A percentile compares a stretch with the other conserved stretches of the same genome.
Conservation (phyloP, 495 filamentous ascomycete species). For the Penicillium bovifimosum region DNA sequence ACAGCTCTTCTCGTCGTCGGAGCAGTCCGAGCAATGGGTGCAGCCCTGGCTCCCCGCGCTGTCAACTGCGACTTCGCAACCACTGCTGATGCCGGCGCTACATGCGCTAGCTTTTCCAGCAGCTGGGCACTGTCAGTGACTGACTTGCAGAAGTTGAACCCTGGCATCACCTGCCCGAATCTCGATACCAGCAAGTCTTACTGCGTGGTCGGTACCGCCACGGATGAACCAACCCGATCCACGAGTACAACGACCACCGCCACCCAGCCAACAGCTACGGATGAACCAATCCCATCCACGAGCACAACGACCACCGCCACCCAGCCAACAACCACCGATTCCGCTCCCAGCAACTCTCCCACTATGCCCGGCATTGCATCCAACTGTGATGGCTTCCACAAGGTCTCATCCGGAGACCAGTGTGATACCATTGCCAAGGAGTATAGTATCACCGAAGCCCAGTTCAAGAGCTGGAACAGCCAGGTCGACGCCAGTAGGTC, state of each 20-base stretch:
- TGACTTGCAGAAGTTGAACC: conserved; percentile 10
- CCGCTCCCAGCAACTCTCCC: conserved; percentile 17
- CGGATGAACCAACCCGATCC: not conserved
- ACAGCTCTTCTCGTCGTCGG: too few relatives aligned
- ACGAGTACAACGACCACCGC: conserved; percentile 8
- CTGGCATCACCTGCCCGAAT: conserved; percentile 11
- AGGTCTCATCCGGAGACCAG: conserved; percentile 22
- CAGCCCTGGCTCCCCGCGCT: conserved; percentile 2
- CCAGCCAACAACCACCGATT: conserved; percentile 4
- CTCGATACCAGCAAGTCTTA: conserved; percentile 9
- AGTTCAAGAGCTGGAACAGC: conserved; percentile 29
- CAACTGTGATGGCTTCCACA: conserved; percentile 32
- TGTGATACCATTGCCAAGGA: conserved; percentile 25
- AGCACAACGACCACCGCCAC: conserved; percentile 5
- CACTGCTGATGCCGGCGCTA: conserved; percentile 4
- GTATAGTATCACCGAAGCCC: conserved; percentile 23
- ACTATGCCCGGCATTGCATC: conserved; percentile 27
- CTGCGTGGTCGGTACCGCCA: conserved; percentile 13
- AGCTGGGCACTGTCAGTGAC: conserved; percentile 6
- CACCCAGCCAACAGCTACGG: conserved; percentile 3
- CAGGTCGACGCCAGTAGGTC: conserved; percentile 5
- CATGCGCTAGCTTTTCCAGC: conserved; percentile 11
- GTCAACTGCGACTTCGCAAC: conserved; percentile 9
- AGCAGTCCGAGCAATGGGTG: too few relatives aligned
- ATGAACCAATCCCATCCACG: not conserved